Evolutionary conservation across 208 protist genomes (phyloP).

Genomic region (Trypanosoma scelopori): DNA sequence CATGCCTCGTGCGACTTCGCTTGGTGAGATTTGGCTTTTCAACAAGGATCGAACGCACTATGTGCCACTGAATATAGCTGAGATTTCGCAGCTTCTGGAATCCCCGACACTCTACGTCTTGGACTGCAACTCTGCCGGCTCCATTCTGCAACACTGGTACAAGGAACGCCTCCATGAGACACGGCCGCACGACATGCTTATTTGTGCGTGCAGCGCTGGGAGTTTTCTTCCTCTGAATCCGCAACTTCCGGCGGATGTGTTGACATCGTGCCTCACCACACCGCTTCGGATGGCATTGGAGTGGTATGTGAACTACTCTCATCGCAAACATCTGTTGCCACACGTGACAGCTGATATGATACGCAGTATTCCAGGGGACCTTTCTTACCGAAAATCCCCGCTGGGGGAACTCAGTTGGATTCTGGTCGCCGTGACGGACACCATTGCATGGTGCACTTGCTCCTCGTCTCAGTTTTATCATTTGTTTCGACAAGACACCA

Average conservation of each 20-base stretch:
- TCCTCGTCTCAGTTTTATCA: constrained; percentile 91
- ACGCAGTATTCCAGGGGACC: constrained; percentile 61
- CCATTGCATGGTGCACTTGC: constrained; percentile 98
- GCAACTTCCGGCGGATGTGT: constrained; percentile 97
- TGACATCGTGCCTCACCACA: constrained; percentile 99
- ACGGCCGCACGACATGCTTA: constrained; percentile 91
- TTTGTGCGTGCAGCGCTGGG: constrained; percentile 94
- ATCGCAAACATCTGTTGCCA: constrained; percentile 77
- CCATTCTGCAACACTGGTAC: constrained; percentile 84
- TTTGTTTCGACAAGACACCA: constrained; percentile 95
- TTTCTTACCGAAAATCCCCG: constrained; percentile 86
- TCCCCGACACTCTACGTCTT: constrained; percentile 97
- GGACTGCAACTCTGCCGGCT: constrained; percentile 96
- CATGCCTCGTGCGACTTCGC: constrained; percentile 96
- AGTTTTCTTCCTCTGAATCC: constrained; percentile 97
- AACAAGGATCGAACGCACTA: constrained; percentile 97
- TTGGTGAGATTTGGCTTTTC: constrained; percentile 99
- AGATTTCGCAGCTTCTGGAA: constrained; percentile 93
- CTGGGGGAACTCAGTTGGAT: constrained; percentile 99
- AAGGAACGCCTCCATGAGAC: constrained; percentile 59
- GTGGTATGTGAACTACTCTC: constrained; percentile 91
- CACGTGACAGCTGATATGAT: constrained; percentile 89
- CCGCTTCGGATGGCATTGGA: constrained; percentile 96
- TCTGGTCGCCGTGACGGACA: constrained; percentile 98
- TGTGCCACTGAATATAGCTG: constrained; percentile 96